Conservation (phyloP, 2,329 filamentous ascomycete genomes). For the Furcasterigmium furcatum region DNA sequence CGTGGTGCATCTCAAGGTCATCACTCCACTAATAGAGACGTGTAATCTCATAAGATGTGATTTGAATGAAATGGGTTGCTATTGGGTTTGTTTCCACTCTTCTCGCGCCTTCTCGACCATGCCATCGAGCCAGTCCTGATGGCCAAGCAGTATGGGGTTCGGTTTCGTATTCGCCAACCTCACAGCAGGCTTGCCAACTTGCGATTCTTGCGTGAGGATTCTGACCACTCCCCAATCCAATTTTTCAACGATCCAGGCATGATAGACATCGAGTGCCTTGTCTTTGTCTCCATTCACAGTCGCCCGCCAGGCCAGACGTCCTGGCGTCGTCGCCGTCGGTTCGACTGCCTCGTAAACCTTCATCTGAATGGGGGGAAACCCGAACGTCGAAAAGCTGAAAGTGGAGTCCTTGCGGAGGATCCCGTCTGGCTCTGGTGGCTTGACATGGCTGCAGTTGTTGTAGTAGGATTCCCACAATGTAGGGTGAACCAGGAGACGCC, state of each 20-base stretch:
- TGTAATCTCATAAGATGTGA: too few species aligned
- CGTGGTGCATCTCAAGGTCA: too few species aligned
- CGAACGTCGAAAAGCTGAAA: constrained; percentile 24
- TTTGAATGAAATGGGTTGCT: too few species aligned
- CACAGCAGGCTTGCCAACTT: constrained; percentile 19
- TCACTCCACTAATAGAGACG: too few species aligned
- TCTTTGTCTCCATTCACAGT: constrained; percentile 13
- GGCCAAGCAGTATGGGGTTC: constrained; percentile 21
- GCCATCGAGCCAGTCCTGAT: constrained; percentile 24
- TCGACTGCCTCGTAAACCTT: constrained; percentile 18
- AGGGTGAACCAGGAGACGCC: constrained; percentile 18
- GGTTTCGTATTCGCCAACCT: constrained; percentile 15
- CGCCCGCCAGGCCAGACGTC: constrained; percentile 21
- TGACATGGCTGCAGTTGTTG: constrained; percentile 17
- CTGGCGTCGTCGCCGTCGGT: constrained; percentile 10
- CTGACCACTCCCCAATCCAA: constrained; percentile 19
- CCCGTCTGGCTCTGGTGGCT: constrained; percentile 17
- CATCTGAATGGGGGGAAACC: constrained; percentile 18
- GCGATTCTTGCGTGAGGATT: constrained; percentile 24
- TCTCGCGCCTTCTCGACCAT: constrained; percentile 7
- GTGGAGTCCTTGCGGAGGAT: constrained; percentile 17
- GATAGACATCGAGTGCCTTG: constrained; percentile 18
- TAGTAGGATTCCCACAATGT: constrained; percentile 24
- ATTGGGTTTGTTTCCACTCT: too few species aligned
- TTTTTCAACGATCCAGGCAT: constrained; percentile 23